Conservation (phyloP, 2,329 filamentous ascomycete genomes). For the Fusarium neocosmosporiellum region DNA sequence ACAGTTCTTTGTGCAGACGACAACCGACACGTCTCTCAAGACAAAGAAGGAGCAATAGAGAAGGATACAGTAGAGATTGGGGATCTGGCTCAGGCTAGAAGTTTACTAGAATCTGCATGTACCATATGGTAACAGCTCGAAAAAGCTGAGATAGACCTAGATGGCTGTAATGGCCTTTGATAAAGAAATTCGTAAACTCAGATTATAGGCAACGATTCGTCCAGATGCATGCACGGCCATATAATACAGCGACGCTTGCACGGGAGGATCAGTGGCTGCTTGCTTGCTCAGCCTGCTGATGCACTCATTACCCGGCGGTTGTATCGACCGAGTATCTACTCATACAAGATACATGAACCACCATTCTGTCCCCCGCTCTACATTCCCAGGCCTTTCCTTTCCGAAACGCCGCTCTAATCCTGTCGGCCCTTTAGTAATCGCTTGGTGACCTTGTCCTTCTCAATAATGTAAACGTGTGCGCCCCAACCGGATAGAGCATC, state of each 20-base stretch:
- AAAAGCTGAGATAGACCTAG: constrained; percentile 36
- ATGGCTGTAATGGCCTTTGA: constrained; percentile 31
- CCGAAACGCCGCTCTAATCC: constrained; percentile 67
- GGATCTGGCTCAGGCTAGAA: constrained; percentile 39
- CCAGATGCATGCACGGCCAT: not conserved
- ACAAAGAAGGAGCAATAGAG: constrained; percentile 66
- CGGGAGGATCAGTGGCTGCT: constrained; percentile 1
- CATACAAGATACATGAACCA: constrained; percentile 48
- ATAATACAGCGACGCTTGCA: not conserved
- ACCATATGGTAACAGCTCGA: constrained; percentile 32
- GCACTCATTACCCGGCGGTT: constrained; percentile 44
- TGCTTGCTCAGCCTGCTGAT: constrained; percentile 23
- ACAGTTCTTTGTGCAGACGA: constrained; percentile 69
- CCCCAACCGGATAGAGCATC: constrained; percentile 98
- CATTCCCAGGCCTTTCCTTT: constrained; percentile 28
- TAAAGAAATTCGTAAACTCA: constrained; percentile 24
- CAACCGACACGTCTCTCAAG: constrained; percentile 51
- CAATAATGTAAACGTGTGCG: constrained; percentile 98
- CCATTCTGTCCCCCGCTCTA: constrained; percentile 20
- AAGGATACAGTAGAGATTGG: constrained; percentile 34
- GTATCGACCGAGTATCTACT: constrained; percentile 47
- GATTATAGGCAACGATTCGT: constrained; percentile 7
- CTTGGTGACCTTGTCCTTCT: constrained; percentile 99
- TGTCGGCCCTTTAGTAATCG: constrained; percentile 97
- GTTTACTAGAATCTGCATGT: constrained; percentile 45